Percentiles rank a stretch among this genome's conserved stretches.
phyloP scores from a whole-genome alignment of 2,329 filamentous ascomycete species.

The Aspergillus novoparasiticus region DNA sequence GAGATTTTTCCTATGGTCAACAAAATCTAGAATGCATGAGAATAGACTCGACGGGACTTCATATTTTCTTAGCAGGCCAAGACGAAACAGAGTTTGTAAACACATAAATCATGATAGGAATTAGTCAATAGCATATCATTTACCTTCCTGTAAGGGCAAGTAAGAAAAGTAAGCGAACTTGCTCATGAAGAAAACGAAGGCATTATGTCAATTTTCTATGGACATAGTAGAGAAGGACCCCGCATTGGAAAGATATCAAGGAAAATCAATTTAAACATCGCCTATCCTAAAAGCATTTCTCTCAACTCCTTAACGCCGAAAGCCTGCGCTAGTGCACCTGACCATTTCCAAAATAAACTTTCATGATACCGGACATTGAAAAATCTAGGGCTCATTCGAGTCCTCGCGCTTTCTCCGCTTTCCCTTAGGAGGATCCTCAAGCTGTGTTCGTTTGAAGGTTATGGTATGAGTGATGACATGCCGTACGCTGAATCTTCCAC shows the following conservation, averaged over 20 bases:
- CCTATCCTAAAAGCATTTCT: not conserved
- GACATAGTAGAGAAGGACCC: not conserved
- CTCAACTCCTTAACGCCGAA: not conserved
- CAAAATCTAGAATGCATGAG: not conserved
- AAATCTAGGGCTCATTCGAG: not conserved
- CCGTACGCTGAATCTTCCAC: slow-evolving; percentile 69
- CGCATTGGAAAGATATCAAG: not conserved
- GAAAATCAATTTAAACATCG: not conserved
- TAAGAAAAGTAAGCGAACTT: not conserved
- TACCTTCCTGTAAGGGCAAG: not conserved
- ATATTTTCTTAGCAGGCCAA: no score
- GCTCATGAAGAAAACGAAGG: not conserved
- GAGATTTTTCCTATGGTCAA: not conserved
- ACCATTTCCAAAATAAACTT: not conserved
- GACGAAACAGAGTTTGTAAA: no score
- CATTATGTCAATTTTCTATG: not conserved
- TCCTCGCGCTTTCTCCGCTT: slow-evolving; percentile 73
- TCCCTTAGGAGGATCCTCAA: slow-evolving; percentile 87
- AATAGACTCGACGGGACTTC: not conserved
- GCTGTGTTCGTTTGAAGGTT: slow-evolving; percentile 74
- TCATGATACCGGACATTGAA: not conserved
- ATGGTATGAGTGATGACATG: slow-evolving; percentile 95
- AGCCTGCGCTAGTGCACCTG: slow-evolving; percentile 3
- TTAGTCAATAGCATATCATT: not conserved
- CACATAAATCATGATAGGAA: not conserved